Conservation (phyloP, 139 green algal species). For the Parachlorella kessleri region DNA sequence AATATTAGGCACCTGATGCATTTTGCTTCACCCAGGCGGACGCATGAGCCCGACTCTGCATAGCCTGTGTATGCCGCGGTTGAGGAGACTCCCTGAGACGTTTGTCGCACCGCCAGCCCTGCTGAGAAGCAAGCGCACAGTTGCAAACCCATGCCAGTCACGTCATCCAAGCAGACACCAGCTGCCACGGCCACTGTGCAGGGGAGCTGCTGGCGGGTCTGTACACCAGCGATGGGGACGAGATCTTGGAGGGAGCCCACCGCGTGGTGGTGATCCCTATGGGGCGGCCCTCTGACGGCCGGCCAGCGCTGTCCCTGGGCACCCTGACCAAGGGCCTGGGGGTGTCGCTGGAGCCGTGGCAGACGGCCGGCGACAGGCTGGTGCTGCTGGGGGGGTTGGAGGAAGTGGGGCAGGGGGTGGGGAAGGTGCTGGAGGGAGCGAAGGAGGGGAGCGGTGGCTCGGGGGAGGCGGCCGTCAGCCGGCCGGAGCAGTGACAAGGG, state of each 20-base stretch:
- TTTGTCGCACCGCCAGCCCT: not conserved
- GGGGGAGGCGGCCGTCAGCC: not conserved
- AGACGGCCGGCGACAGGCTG: not conserved
- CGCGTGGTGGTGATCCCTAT: slow-evolving; percentile 38
- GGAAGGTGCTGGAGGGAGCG: not conserved
- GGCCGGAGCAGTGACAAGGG: too few relatives aligned
- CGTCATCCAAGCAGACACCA: too few relatives aligned
- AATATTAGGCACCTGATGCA: too few relatives aligned
- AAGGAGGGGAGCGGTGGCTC: not conserved
- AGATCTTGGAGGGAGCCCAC: slow-evolving; percentile 58
- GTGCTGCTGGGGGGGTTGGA: not conserved
- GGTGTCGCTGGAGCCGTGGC: not conserved
- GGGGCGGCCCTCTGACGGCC: not conserved
- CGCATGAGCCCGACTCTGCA: not conserved
- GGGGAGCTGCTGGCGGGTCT: slow-evolving; percentile 3
- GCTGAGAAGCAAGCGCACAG: not conserved
- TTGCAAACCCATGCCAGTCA: too few relatives aligned
- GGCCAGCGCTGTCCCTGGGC: not conserved
- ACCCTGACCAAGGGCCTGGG: not conserved
- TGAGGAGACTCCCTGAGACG: not conserved
- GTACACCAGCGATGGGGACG: slow-evolving; percentile 50
- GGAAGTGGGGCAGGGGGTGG: not conserved
- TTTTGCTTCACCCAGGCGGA: not conserved
- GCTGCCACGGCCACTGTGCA: too few relatives aligned
- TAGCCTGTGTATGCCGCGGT: not conserved